Base-by-base conservation (phyloP, 352 stramenopile species). In the Phytophthora foliorum region DNA sequence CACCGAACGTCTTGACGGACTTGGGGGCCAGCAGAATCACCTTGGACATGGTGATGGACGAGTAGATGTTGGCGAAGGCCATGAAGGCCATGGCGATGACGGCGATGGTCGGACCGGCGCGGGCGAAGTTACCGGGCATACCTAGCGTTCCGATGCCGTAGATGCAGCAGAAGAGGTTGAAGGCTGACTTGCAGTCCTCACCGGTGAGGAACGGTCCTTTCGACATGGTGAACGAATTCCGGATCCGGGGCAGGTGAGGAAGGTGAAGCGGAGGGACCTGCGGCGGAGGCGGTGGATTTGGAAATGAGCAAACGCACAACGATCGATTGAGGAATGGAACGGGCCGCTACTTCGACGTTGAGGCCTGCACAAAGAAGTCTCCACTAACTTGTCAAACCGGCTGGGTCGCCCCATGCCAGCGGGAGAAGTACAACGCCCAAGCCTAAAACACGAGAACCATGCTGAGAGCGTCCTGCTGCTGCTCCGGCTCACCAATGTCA, bases 81-180 rank as follows among this genome's bases (percentile, higher is more conserved):
- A 91, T 91, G 70, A 91, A 89, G 2, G 81, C 44, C 58, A 88
- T 78, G 22, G 77, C 82, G 19, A 85, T 60, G 13, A 73, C 61
- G 16, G 80, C 82, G 41, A 86, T 77, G n/a, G 55, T 48, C 4
- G 81, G 81, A 7, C 81, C 81, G n/a, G 83, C 80, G 7, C 83
- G 84, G 1, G 84, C 77, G 57, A 88, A 92, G 66, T 92, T 92
- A 29, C 72, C 81, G 0, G 84, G 82, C 79, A 92, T 89, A 50
- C 84, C 82, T 34, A 92, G 80, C 29, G 84, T 90, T 13, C 84
- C 84, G 32, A 92, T 84, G 49, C 84, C 84, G 67, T 84, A 91
- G 54, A 91, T 82, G 14, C 75, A 80, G 61, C 83, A 91, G 64
- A 85, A 85, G 67, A 90, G 77, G 61, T 85, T 88, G 72, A 87